Percentiles rank a stretch among this genome's conserved stretches.
phyloP scores from a whole-genome alignment of 495 filamentous ascomycete species.

The Podospora bellae-mahoneyi region DNA sequence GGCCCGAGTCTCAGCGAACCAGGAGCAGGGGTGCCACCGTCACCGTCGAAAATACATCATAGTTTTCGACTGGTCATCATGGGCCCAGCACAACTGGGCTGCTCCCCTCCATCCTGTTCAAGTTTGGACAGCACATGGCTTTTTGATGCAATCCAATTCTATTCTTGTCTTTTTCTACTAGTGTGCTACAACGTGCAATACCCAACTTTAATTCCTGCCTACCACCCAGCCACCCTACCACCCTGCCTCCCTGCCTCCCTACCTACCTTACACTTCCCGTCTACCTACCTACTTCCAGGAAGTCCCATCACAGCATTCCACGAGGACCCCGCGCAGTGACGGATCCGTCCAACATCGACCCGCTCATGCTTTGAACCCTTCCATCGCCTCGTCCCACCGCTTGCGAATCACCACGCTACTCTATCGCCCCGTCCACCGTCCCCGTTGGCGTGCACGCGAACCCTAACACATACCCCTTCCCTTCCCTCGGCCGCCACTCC shows the following conservation, averaged over 20 bases:
- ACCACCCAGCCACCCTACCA: not conserved
- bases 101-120: not conserved
- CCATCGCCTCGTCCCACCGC: not conserved
- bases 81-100: not conserved
- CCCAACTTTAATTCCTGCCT: not conserved
- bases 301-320: not conserved
- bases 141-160: not conserved
- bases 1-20: not conserved
- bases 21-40: slow-evolving; percentile 21
- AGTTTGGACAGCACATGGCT: not conserved
- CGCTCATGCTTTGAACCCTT: not conserved
- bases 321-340: not conserved
- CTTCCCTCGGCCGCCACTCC: not conserved
- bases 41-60: slow-evolving; percentile 29
- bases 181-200: not conserved
- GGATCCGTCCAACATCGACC: not conserved
- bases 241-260: no score
- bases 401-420: not conserved
- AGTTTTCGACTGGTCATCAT: not conserved
- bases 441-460: not conserved
- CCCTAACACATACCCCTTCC: not conserved
- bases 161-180: not conserved
- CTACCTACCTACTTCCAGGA: not conserved
- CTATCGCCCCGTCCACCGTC: not conserved
- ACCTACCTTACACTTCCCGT: not conserved